A percentile compares a stretch with the other conserved stretches of the same genome.
phyloP scores from a whole-genome alignment of 257 asterid genomes.

The Cynanchum wilfordii region DNA sequence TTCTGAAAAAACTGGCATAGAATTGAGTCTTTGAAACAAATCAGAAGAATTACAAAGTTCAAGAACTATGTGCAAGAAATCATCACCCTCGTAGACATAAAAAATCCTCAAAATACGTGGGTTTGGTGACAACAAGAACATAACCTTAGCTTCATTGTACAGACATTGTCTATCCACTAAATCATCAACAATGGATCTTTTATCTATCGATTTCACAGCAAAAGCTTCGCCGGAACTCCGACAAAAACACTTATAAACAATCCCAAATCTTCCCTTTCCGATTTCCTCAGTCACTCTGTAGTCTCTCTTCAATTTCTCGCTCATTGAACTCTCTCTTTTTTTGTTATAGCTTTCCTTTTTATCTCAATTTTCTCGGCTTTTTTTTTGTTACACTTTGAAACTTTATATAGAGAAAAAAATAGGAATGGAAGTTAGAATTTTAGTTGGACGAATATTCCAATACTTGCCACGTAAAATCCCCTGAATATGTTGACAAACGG shows the following conservation, averaged over 20 bases:
- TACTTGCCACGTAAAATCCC: background rate
- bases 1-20: conserved; percentile 39
- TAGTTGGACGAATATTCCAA: conserved; percentile 14
- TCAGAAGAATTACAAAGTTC: conserved; percentile 56
- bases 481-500: background rate
- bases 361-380: background rate
- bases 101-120: conserved; percentile 38
- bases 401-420: conserved; percentile 14
- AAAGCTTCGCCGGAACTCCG: conserved; percentile 37
- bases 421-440: conserved; percentile 1
- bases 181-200: conserved; percentile 49
- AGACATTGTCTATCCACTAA: conserved; percentile 59
- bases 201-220: conserved; percentile 70
- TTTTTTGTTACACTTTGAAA: conserved; percentile 7
- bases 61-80: conserved; percentile 49
- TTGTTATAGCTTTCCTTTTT: background rate
- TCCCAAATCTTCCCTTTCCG: conserved; percentile 74
- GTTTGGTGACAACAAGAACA: conserved; percentile 40
- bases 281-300: conserved; percentile 54
- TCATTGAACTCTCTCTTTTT: conserved; percentile 30
- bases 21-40: conserved; percentile 39
- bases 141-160: conserved; percentile 54
- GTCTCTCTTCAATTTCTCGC: conserved; percentile 42
- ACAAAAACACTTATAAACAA: conserved; percentile 55
- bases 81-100: conserved; percentile 59